Conservation (phyloP, 768 basidiomycete genomes). For the Rhodotorula toruloides region DNA sequence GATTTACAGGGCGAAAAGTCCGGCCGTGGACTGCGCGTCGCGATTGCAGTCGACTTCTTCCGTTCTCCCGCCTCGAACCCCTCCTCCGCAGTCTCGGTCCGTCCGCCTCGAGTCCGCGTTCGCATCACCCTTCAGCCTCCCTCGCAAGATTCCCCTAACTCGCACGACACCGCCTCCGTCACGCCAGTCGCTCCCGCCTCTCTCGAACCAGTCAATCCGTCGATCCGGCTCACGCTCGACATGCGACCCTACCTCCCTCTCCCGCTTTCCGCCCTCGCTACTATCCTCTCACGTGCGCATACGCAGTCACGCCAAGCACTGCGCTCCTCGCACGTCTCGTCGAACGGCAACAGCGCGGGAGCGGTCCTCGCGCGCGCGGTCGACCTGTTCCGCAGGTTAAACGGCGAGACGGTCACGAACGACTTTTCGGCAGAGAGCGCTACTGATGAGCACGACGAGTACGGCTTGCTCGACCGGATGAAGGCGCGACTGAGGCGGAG, state of each 20-base stretch:
- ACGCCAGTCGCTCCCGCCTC: not conserved
- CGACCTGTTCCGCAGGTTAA: slow-evolving; percentile 14
- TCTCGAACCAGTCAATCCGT: slow-evolving; percentile 7
- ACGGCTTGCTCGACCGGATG: slow-evolving; percentile 16
- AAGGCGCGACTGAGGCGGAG: slow-evolving; percentile 24
- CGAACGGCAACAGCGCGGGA: not conserved
- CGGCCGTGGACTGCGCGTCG: slow-evolving; percentile 8
- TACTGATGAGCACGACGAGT: not conserved
- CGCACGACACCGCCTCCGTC: not conserved
- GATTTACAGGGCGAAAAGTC: slow-evolving; percentile 26
- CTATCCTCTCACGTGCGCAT: slow-evolving; percentile 13
- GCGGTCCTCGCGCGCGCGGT: slow-evolving; percentile 8
- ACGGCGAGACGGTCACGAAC: slow-evolving; percentile 4
- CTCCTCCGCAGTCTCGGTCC: slow-evolving; percentile 16
- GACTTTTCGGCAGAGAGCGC: no score
- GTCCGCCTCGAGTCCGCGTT: slow-evolving; percentile 6
- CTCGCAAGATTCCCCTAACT: not conserved
- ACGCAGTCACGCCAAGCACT: not conserved
- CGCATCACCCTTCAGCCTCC: slow-evolving; percentile 20
- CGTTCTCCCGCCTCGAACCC: slow-evolving; percentile 5
- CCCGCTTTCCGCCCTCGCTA: slow-evolving; percentile 20
- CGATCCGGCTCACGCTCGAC: slow-evolving; percentile 17
- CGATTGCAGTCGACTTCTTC: slow-evolving; percentile 28
- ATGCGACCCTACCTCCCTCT: slow-evolving; percentile 9
- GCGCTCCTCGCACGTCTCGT: no score